A percentile compares a stretch with the other conserved stretches of the same genome.
Evolutionary conservation across 2,329 filamentous ascomycete genomes (phyloP).

Genomic region (Paraphoma sp.): DNA sequence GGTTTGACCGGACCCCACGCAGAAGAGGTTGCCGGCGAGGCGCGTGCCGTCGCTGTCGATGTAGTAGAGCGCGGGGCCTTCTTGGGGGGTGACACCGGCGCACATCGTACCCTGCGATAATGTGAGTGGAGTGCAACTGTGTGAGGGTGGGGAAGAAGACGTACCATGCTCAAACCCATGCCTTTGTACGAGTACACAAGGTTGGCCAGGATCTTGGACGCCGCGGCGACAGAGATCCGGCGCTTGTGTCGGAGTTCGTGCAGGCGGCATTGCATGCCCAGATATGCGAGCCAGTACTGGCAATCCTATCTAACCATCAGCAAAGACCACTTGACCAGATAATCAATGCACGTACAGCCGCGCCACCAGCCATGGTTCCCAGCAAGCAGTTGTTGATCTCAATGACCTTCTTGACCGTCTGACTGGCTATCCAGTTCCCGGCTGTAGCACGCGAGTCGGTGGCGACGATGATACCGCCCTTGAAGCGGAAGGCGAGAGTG

Average conservation of each 20-base stretch:
- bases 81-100: constrained; percentile 91
- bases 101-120: constrained; percentile 83
- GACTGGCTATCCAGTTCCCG: constrained; percentile 98
- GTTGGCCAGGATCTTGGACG: constrained; percentile 98
- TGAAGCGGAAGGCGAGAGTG: constrained; percentile 96
- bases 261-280: constrained; percentile 98
- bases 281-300: constrained; percentile 99
- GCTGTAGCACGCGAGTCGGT: constrained; percentile 97
- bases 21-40: constrained; percentile 93
- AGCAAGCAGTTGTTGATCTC: constrained; percentile 95
- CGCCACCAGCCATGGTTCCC: constrained; percentile 97
- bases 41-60: constrained; percentile 97
- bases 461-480: constrained; percentile 97
- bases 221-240: constrained; percentile 95
- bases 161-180: constrained; percentile 91
- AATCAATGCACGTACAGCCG: constrained; percentile 66
- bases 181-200: constrained; percentile 98
- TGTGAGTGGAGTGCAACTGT: constrained; percentile 8
- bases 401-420: constrained; percentile 99
- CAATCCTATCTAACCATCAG: constrained; percentile 69
- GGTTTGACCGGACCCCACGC: constrained; percentile 96
- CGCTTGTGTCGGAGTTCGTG: constrained; percentile 99
- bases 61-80: constrained; percentile 98
- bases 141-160: not conserved
- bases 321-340: no score